Base-by-base conservation (phyloP, 768 basidiomycete genomes). In the Russula vinacea region DNA sequence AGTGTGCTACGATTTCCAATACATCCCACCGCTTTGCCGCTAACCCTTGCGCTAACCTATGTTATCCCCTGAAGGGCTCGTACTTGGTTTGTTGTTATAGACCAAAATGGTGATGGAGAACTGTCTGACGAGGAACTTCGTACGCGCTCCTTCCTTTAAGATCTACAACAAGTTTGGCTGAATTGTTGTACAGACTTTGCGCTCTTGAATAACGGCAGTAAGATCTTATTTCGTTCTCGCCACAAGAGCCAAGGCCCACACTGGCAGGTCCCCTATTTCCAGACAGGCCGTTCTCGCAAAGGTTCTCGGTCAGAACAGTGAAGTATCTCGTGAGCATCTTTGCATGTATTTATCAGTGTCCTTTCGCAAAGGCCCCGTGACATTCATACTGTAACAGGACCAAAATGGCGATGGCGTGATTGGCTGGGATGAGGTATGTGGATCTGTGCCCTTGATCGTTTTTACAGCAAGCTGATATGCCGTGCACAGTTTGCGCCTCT, bases 281-380 rank as follows among this genome's bases (percentile, higher is more conserved):
- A 65, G 64, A 54, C 16, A 32, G 56, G 44, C 40, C 6, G 32
- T 65, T 65, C 39, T 65, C 64, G 1, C 0, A 0, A 13, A 24
- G 19, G 32, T 65, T 65, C 39, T 65, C 64, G 1, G 1, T 0
- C 17, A 24, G 19, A 19, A 60, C 64, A 10, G 54, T 65, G 39
- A 56, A 65, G 13, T 60, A 56, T 33, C 53, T 65, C 8, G 50
- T 65, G 64, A 35, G 64, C 22, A 50, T 50, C 22, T 65, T 65
- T 13, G 64, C 60, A 60, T 19, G 64, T 29, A 35, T 7, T 7
- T 19, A 2, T 44, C 16, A 9, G 32, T 17, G n/a, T 17, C 40
- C 35, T 35, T 49, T 45, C 5, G 16, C n/a, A n/a, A n/a, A 32
- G 10, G 35, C 26, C 35, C n/a, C 9, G 1, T 40, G 9, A 37